These are phyloP conservation scores for Ceratobasidium sp. DNA, from an alignment of 1,284 basidiomycete species.

Conservation along the genomic window DNA sequence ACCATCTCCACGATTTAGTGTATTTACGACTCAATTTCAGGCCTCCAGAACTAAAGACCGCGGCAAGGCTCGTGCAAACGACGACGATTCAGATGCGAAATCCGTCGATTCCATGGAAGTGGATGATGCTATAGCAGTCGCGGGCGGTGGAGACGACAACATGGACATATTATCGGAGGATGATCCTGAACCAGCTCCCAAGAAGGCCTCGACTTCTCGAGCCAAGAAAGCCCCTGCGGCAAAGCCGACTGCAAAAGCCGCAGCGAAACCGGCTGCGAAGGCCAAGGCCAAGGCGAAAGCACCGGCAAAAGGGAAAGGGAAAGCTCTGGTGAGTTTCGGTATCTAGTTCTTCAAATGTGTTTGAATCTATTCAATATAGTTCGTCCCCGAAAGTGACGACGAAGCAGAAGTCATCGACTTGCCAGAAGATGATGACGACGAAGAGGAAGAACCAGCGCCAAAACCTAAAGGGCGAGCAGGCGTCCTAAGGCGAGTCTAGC, in stretches of 20 bases:
- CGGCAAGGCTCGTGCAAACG: slow-evolving; percentile 63
- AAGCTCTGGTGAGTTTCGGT: slow-evolving; percentile 30
- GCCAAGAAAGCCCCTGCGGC: slow-evolving; percentile 45
- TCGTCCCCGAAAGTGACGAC: slow-evolving; percentile 45
- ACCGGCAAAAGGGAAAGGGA: slow-evolving; percentile 47
- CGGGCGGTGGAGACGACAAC: slow-evolving; percentile 54
- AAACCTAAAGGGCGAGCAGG: slow-evolving; percentile 45
- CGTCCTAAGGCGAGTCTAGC: slow-evolving; percentile 40
- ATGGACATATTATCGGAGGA: slow-evolving; percentile 58
- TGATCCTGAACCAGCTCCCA: slow-evolving; percentile 54
- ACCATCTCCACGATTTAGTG: slow-evolving; percentile 2
- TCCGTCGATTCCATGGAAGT: slow-evolving; percentile 86
- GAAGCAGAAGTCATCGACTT: slow-evolving; percentile 45
- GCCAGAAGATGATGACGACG: slow-evolving; percentile 47
- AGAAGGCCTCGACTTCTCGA: slow-evolving; percentile 54
- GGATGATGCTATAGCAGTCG: slow-evolving; percentile 54
- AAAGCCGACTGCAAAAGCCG: slow-evolving; percentile 41
- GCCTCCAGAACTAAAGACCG: slow-evolving; percentile 52
- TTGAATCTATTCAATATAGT: slow-evolving; percentile 1
- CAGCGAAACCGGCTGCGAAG: slow-evolving; percentile 60
- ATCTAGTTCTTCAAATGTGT: no score
- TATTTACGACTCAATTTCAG: not conserved
- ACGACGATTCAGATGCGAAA: slow-evolving; percentile 61
- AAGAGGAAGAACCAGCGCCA: slow-evolving; percentile 32
- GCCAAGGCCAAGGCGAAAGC: slow-evolving; percentile 55